Conservation (phyloP, 768 basidiomycete genomes). For the Chalciporus sphaerocephalus region DNA sequence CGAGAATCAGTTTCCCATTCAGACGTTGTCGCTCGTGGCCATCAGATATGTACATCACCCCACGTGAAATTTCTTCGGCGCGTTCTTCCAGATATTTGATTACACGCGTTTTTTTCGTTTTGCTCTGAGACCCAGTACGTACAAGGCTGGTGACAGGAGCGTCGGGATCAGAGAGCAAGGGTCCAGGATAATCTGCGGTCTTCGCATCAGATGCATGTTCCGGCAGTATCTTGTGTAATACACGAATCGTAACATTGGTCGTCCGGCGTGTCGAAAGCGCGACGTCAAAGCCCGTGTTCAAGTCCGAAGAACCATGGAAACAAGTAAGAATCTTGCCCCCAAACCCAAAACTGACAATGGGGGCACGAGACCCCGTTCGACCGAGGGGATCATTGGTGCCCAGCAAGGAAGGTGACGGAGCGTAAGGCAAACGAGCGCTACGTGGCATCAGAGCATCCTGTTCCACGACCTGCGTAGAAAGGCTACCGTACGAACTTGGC, state of each 20-base stretch:
- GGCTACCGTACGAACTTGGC: slow-evolving; percentile 14
- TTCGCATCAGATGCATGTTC: slow-evolving; percentile 56
- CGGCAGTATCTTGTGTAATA: slow-evolving; percentile 65
- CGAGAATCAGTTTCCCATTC: slow-evolving; percentile 73
- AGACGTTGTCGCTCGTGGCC: slow-evolving; percentile 51
- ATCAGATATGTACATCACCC: slow-evolving; percentile 63
- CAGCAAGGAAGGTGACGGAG: slow-evolving; percentile 78
- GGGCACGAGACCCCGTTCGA: slow-evolving; percentile 65
- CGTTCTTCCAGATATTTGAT: slow-evolving; percentile 73
- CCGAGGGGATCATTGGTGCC: slow-evolving; percentile 81
- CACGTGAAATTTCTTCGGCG: slow-evolving; percentile 71
- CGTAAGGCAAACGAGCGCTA: slow-evolving; percentile 56
- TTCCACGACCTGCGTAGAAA: slow-evolving; percentile 14
- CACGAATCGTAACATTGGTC: slow-evolving; percentile 63
- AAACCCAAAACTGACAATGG: slow-evolving; percentile 87
- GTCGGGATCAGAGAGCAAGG: slow-evolving; percentile 75
- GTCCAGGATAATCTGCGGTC: slow-evolving; percentile 73
- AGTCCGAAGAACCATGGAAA: slow-evolving; percentile 67
- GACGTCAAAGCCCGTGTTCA: slow-evolving; percentile 74
- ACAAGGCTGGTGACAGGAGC: slow-evolving; percentile 62
- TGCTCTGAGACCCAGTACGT: slow-evolving; percentile 59
- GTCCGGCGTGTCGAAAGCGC: slow-evolving; percentile 68
- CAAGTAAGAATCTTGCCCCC: slow-evolving; percentile 89
- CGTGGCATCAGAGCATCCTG: slow-evolving; percentile 29
- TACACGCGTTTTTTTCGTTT: slow-evolving; percentile 81